phyloP scores from a whole-genome alignment of 139 green algal genomes.

The Chlamydomonas applanata region DNA sequence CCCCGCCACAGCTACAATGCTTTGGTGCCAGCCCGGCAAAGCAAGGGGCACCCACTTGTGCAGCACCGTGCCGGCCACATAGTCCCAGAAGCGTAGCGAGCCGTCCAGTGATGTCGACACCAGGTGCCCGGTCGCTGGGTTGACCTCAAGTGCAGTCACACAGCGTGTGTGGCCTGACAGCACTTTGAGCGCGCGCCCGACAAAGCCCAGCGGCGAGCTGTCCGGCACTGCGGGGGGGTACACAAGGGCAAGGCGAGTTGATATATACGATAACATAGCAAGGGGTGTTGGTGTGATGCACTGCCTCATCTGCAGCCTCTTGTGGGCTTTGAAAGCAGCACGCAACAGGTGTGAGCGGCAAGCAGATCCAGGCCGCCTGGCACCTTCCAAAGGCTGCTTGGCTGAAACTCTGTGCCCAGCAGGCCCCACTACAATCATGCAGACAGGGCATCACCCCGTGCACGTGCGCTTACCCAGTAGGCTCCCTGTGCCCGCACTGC shows the following conservation, averaged over 20 bases:
- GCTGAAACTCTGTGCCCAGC: neutral
- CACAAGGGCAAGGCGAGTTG: neutral
- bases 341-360: too few species aligned
- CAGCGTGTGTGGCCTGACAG: slow-evolving; percentile 45
- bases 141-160: slow-evolving; percentile 54
- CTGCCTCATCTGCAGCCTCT: too few species aligned
- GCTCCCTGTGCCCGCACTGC: neutral
- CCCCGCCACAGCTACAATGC: too few species aligned
- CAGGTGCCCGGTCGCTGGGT: slow-evolving; percentile 43
- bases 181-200: slow-evolving; percentile 37
- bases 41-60: slow-evolving; percentile 23
- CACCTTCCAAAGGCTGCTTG: too few species aligned
- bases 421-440: neutral
- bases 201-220: slow-evolving; percentile 16
- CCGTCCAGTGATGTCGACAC: slow-evolving; percentile 55
- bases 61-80: slow-evolving; percentile 42
- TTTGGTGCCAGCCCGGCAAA: too few species aligned
- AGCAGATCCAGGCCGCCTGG: too few species aligned
- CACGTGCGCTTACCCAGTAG: neutral
- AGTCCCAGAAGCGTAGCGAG: slow-evolving; percentile 62
- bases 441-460: neutral
- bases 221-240: neutral
- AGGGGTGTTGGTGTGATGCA: too few species aligned
- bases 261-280: too few species aligned
- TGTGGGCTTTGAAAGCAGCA: too few species aligned